Conservation (phyloP, 2,329 filamentous ascomycete genomes). For the Annulohypoxylon truncatum region DNA sequence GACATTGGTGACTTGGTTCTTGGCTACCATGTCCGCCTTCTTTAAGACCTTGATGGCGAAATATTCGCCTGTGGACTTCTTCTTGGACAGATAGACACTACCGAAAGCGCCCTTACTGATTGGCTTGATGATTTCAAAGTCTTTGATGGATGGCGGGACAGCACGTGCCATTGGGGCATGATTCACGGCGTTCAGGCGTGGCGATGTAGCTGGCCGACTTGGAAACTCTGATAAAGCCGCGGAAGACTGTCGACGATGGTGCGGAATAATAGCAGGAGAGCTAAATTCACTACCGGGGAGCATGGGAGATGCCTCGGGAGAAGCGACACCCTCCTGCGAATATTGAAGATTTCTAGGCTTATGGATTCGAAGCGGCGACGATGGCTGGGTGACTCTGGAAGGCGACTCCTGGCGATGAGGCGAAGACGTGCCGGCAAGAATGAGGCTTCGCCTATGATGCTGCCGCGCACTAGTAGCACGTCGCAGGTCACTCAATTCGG, state of each 20-base stretch:
- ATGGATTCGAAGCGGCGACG: conserved; percentile 85
- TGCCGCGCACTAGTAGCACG: conserved; percentile 83
- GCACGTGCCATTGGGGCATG: conserved; percentile 87
- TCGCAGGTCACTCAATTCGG: conserved; percentile 81
- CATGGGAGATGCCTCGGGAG: conserved; percentile 90
- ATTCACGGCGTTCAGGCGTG: conserved; percentile 79
- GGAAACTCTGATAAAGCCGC: conserved; percentile 79
- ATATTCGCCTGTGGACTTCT: conserved; percentile 98
- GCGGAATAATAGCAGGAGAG: conserved; percentile 73
- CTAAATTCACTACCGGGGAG: conserved; percentile 84
- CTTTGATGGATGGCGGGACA: conserved; percentile 95
- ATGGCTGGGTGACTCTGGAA: conserved; percentile 77
- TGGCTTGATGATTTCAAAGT: conserved; percentile 99
- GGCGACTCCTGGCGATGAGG: conserved; percentile 91
- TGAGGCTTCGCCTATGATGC: conserved; percentile 86
- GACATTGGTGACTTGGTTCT: conserved; percentile 99
- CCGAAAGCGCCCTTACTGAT: conserved; percentile 99
- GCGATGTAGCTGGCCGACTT: conserved; percentile 81
- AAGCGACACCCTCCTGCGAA: conserved; percentile 74
- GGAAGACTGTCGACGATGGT: conserved; percentile 90
- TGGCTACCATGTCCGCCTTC: conserved; percentile 99
- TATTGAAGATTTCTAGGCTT: conserved; percentile 77
- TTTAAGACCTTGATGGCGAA: conserved; percentile 99
- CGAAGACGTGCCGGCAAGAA: conserved; percentile 81
- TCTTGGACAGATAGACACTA: conserved; percentile 97